Percentiles rank a stretch among this genome's conserved stretches.
phyloP scores from a whole-genome alignment of 768 basidiomycete species.

The Tylopilus rubrobrunneus region DNA sequence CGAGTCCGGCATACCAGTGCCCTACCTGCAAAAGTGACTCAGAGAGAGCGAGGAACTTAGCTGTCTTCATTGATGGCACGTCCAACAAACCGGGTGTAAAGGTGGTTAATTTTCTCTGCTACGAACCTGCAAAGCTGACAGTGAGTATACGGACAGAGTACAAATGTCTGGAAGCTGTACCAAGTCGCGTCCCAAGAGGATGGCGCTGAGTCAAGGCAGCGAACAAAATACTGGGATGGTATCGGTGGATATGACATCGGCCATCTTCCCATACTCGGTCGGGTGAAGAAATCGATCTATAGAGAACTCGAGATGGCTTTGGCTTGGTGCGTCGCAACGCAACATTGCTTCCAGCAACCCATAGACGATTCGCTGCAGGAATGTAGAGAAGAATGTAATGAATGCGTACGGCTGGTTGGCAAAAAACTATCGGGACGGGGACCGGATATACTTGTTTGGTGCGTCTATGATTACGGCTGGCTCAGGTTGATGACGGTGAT shows the following conservation, averaged over 20 bases:
- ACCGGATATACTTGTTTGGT: constrained; percentile 5
- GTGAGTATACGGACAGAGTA: constrained; percentile 17
- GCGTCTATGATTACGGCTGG: background rate
- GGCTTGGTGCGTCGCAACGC: constrained; percentile 1
- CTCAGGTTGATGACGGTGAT: no score
- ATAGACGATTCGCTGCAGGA: constrained; percentile 18
- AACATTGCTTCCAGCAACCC: no score
- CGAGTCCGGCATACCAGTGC: background rate
- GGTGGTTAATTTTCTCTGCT: constrained; percentile 34
- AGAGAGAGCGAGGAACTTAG: constrained; percentile 30
- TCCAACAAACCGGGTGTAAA: constrained; percentile 19
- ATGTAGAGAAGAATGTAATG: constrained; percentile 31
- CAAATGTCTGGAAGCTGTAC: constrained; percentile 26
- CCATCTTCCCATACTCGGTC: background rate
- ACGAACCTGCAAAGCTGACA: no score
- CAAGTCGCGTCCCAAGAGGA: no score
- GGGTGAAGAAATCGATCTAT: background rate
- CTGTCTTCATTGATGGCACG: constrained; percentile 10
- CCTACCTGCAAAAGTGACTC: background rate
- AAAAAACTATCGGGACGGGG: constrained; percentile 26
- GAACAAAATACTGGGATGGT: constrained; percentile 27
- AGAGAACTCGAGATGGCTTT: background rate
- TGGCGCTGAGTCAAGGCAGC: constrained; percentile 6
- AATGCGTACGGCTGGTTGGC: constrained; percentile 32
- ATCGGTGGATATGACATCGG: background rate